phyloP scores from a whole-genome alignment of 169 alveolate genomes.

The Eimeria maxima region DNA sequence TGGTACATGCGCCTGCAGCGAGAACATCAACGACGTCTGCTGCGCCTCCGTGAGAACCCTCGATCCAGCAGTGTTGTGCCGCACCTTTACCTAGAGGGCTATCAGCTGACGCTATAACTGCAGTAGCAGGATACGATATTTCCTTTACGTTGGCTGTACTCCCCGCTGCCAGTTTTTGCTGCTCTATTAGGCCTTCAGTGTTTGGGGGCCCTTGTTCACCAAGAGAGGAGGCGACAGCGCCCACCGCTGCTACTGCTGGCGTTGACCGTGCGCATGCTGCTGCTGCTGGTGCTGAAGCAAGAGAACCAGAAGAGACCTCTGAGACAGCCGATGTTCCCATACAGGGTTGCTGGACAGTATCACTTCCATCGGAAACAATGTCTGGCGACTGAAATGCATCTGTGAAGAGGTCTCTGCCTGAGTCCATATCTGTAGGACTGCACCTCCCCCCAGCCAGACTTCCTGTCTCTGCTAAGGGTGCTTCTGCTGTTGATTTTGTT shows the following conservation, averaged over 20 bases:
- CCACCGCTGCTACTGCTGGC: not conserved
- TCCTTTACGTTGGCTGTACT: not conserved
- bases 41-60: not conserved
- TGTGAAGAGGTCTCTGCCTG: not conserved
- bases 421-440: not conserved
- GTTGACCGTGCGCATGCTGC: not conserved
- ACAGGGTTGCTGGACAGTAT: not conserved
- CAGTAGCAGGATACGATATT: slow-evolving; percentile 1
- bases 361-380: not conserved
- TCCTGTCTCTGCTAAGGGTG: not conserved
- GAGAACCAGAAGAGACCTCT: not conserved
- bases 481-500: not conserved
- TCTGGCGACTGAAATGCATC: not conserved
- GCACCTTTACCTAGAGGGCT: not conserved
- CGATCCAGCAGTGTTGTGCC: not conserved
- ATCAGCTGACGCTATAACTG: not conserved
- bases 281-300: slow-evolving; percentile 6
- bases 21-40: not conserved
- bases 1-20: slow-evolving; percentile 5
- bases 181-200: not conserved
- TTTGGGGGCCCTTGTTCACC: not conserved
- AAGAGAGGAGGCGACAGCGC: not conserved
- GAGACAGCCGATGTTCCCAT: not conserved
- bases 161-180: not conserved
- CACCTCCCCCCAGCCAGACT: not conserved